phyloP scores from a whole-genome alignment of 2,329 filamentous ascomycete species.

The Penicillium nordicum region DNA sequence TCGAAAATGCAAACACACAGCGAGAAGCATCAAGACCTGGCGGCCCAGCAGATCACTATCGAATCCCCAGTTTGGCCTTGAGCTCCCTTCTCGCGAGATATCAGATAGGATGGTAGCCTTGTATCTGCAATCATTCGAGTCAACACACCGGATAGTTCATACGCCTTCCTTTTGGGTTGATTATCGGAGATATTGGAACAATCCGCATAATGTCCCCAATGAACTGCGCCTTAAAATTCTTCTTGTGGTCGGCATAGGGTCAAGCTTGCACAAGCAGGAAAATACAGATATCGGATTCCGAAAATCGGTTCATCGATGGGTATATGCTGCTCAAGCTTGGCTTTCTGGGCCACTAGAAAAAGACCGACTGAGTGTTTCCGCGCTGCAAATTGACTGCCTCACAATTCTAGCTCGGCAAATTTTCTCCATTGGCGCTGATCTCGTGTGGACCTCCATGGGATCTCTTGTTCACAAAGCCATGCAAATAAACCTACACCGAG shows the following conservation, averaged over 20 bases:
- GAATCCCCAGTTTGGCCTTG: neutral
- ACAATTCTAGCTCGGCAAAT: conserved; percentile 15
- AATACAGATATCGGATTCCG: neutral
- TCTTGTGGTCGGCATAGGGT: neutral
- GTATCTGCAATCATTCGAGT: neutral
- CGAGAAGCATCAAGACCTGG: neutral
- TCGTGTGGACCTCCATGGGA: neutral
- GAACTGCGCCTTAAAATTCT: neutral
- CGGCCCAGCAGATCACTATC: neutral
- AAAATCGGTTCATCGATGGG: neutral
- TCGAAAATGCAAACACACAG: neutral
- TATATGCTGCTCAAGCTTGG: conserved; percentile 26
- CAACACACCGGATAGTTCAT: neutral
- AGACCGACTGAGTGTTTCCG: conserved; percentile 22
- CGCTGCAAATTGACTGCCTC: conserved; percentile 30
- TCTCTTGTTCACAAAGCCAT: neutral
- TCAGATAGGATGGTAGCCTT: neutral
- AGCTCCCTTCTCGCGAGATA: neutral
- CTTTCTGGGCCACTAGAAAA: conserved; percentile 30
- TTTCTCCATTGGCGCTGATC: neutral
- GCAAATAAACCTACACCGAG: neutral
- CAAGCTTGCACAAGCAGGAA: neutral
- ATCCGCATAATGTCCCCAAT: neutral
- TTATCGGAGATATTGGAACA: neutral
- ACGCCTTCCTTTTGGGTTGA: neutral